These are phyloP conservation scores for Boletus sensibilis DNA, from an alignment of 768 basidiomycete genomes.

Conservation along the genomic window DNA sequence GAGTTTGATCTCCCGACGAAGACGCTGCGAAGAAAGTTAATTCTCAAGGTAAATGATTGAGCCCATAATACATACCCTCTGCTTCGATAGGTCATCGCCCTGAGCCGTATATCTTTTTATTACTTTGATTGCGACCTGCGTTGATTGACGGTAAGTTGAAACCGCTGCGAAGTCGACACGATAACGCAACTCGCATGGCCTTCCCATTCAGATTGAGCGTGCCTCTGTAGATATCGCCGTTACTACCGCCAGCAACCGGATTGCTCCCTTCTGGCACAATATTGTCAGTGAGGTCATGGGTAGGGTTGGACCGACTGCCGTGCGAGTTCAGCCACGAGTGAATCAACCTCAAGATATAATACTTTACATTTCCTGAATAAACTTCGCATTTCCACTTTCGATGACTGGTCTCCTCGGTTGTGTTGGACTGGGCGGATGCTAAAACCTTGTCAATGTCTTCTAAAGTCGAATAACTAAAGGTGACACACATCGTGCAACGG, in stretches of 20 bases:
- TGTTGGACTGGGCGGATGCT: conserved; percentile 7
- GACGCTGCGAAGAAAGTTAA: conserved; percentile 11
- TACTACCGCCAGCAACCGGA: conserved; percentile 21
- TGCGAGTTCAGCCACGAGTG: background rate
- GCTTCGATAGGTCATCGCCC: conserved; percentile 12
- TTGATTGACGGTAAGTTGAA: background rate
- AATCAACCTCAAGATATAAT: background rate
- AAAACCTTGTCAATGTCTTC: background rate
- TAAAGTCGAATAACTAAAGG: background rate
- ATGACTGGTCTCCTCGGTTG: background rate
- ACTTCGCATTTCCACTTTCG: conserved; percentile 1
- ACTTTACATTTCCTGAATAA: conserved; percentile 15
- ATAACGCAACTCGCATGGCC: conserved; percentile 10
- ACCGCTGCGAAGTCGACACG: background rate
- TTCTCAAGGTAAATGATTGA: background rate
- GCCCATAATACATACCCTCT: conserved; percentile 5
- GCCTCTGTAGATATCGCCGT: conserved; percentile 22
- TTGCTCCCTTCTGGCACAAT: conserved; percentile 7
- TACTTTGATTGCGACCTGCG: conserved; percentile 27
- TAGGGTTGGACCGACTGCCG: conserved; percentile 11
- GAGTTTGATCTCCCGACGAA: conserved; percentile 30
- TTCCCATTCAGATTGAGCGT: conserved; percentile 12
- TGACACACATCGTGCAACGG: background rate
- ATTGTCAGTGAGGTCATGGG: conserved; percentile 14
- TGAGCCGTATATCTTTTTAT: conserved; percentile 22